Conservation (phyloP, 805 yeast genomes). For the Saccharomycopsis microspora region DNA sequence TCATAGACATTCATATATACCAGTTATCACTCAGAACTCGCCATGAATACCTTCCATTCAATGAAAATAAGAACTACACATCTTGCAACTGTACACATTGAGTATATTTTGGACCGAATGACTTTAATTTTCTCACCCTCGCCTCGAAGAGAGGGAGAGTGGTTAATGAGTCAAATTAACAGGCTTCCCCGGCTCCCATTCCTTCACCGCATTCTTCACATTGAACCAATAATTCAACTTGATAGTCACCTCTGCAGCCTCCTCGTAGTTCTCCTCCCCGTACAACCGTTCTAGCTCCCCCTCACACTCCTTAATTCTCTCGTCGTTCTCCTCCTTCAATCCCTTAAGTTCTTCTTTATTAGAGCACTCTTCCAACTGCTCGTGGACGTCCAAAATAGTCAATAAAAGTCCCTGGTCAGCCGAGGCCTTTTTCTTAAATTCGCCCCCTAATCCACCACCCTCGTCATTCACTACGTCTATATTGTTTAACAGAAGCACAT, state of each 20-base stretch:
- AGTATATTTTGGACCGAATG: too few relatives aligned
- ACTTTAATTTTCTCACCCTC: too few relatives aligned
- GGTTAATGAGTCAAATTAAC: conserved; percentile 49
- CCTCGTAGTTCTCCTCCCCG: conserved; percentile 33
- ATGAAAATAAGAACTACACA: too few relatives aligned
- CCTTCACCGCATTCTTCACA: conserved; percentile 59
- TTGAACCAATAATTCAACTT: conserved; percentile 78
- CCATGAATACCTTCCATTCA: too few relatives aligned
- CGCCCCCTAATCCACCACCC: conserved; percentile 9
- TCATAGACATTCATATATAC: too few relatives aligned
- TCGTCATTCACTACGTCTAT: conserved; percentile 49
- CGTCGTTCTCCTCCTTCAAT: conserved; percentile 44
- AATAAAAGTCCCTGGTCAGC: conserved; percentile 49
- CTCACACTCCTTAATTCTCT: conserved; percentile 39
- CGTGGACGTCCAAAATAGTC: conserved; percentile 79
- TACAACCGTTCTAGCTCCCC: conserved; percentile 32
- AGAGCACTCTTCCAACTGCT: conserved; percentile 58
- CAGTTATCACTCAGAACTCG: too few relatives aligned
- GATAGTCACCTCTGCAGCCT: conserved; percentile 56
- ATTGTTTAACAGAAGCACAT: conserved; percentile 34
- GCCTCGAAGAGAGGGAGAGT: neutral
- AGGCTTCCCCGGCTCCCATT: conserved; percentile 66
- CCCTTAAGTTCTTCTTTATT: conserved; percentile 44
- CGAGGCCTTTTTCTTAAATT: conserved; percentile 29
- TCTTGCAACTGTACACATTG: too few relatives aligned